phyloP scores from a whole-genome alignment of 805 yeast genomes.

The Candida ovalis region DNA sequence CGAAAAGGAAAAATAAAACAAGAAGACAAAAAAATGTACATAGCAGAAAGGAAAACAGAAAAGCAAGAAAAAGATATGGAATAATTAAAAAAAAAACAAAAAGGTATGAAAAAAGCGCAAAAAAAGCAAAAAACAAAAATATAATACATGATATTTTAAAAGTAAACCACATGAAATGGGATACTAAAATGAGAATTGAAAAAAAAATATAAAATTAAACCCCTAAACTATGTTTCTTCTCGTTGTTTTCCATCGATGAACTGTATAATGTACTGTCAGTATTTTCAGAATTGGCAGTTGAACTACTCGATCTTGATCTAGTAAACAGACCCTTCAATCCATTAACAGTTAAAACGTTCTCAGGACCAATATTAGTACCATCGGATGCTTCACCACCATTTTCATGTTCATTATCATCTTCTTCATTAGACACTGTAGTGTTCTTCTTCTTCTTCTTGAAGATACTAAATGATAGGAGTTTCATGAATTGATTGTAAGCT shows the following conservation, averaged over 20 bases:
- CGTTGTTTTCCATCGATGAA: conserved; percentile 1
- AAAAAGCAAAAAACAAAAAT: not conserved
- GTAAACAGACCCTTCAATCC: conserved; percentile 11
- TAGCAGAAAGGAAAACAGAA: too few relatives aligned
- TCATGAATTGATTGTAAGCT: conserved; percentile 35
- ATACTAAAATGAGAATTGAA: not conserved
- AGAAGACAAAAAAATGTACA: too few relatives aligned
- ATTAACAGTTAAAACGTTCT: conserved; percentile 16
- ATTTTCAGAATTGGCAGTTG: conserved; percentile 12
- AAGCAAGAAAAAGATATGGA: too few relatives aligned
- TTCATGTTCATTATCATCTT: conserved; percentile 7
- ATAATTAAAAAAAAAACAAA: not conserved
- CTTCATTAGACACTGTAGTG: conserved; percentile 6
- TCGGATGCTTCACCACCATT: not conserved
- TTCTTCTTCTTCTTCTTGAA: conserved; percentile 13
- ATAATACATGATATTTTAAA: not conserved
- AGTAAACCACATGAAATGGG: not conserved
- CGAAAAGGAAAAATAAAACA: too few relatives aligned
- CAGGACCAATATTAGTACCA: conserved; percentile 12
- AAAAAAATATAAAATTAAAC: not conserved
- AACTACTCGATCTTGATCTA: conserved; percentile 19
- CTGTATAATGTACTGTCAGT: conserved; percentile 19
- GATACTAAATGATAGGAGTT: conserved; percentile 19
- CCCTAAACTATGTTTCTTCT: not conserved
- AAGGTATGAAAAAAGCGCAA: not conserved